Conservation (phyloP, 1,139 yeast genomes). For the Cylindricascospora bacillispora region DNA sequence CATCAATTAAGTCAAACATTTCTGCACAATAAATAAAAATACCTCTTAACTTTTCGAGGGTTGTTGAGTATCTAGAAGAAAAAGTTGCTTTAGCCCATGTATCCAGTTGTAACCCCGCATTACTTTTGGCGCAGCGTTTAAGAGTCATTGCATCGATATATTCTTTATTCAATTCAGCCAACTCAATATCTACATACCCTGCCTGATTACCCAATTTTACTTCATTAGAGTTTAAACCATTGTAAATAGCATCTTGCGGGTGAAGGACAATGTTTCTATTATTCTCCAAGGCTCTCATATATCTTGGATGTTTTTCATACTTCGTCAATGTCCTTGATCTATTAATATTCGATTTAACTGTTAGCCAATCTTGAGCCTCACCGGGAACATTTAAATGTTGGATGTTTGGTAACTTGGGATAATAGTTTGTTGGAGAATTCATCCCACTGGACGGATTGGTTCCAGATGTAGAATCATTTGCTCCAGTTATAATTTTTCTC, state of each 20-base stretch:
- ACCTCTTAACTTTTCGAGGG: conserved; percentile 48
- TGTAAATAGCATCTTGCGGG: conserved; percentile 54
- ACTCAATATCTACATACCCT: conserved; percentile 24
- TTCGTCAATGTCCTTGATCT: conserved; percentile 65
- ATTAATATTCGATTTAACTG: conserved; percentile 47
- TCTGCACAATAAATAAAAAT: conserved; percentile 47
- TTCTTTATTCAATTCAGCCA: conserved; percentile 25
- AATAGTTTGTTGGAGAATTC: conserved; percentile 5
- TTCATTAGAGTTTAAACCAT: conserved; percentile 37
- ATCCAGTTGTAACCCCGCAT: conserved; percentile 30
- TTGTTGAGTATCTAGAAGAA: conserved; percentile 31
- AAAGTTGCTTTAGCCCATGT: conserved; percentile 26
- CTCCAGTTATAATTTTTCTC: conserved; percentile 13
- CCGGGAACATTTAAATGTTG: conserved; percentile 13
- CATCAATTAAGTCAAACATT: conserved; percentile 32
- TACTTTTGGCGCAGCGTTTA: conserved; percentile 18
- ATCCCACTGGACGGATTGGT: conserved; percentile 14
- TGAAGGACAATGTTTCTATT: conserved; percentile 54
- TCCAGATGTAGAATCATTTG: no score
- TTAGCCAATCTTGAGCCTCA: conserved; percentile 34
- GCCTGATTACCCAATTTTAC: conserved; percentile 21
- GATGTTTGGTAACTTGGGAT: conserved; percentile 23
- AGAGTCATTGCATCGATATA: conserved; percentile 23
- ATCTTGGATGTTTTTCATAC: conserved; percentile 57
- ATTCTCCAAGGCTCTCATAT: conserved; percentile 53